Conservation (phyloP, 108 stramenopile species). For the Stephanodiscus minutulus region DNA sequence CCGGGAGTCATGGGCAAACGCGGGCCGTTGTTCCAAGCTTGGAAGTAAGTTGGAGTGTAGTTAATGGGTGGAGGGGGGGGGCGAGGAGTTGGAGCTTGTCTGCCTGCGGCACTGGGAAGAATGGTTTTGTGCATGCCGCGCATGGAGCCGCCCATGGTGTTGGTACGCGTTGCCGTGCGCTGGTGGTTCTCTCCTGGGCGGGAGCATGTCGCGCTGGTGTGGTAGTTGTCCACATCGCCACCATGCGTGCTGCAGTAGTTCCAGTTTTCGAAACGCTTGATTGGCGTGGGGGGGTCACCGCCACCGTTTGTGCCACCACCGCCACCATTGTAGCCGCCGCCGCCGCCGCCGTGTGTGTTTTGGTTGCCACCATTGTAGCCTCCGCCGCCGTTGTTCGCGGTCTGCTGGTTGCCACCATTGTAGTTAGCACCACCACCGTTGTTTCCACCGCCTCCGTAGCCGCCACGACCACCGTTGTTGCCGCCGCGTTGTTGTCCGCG, state of each 20-base stretch:
- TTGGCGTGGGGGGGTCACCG: background rate
- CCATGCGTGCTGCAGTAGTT: constrained; percentile 7
- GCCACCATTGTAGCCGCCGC: background rate
- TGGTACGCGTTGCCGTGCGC: background rate
- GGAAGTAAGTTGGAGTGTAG: background rate
- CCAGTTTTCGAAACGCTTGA: constrained; percentile 6
- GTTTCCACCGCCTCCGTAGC: no score
- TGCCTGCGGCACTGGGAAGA: background rate
- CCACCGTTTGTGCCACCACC: no score
- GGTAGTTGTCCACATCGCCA: background rate
- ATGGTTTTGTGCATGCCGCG: background rate
- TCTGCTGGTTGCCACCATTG: background rate
- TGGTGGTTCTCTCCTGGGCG: background rate
- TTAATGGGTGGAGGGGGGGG: no score
- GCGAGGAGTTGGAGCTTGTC: background rate
- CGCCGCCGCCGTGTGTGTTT: background rate
- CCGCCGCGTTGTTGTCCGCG: background rate
- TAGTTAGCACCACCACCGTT: background rate
- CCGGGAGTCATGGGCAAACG: no score
- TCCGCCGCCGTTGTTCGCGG: background rate
- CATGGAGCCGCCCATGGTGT: background rate
- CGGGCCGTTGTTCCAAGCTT: no score
- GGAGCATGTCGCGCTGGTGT: constrained; percentile 3
- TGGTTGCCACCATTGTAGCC: background rate
- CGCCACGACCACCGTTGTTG: background rate